phyloP scores from a whole-genome alignment of 345 rosid genomes.

The Ceriops zippeliana region DNA sequence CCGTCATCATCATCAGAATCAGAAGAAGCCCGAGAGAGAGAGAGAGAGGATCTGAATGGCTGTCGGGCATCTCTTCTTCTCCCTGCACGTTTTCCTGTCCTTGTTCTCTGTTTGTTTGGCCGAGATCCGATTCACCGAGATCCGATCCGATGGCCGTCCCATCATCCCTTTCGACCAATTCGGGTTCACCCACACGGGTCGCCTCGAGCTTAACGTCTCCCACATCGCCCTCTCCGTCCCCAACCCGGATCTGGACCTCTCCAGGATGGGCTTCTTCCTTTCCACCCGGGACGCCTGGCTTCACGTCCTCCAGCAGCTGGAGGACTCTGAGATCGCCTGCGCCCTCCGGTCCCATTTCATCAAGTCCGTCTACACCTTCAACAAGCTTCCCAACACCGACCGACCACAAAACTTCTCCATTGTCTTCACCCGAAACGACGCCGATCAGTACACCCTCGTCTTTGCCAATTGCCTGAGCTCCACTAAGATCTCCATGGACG shows the following conservation, averaged over 20 bases:
- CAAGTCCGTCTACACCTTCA: conserved; percentile 61
- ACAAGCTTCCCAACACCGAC: conserved; percentile 36
- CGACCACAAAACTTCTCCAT: conserved; percentile 15
- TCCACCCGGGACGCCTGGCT: conserved; percentile 84
- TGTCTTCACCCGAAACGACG: conserved; percentile 35
- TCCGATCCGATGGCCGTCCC: conserved; percentile 67
- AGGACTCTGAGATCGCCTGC: conserved; percentile 69
- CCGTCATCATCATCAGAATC: too few species aligned
- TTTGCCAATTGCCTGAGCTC: conserved; percentile 80
- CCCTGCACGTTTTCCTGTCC: conserved; percentile 12
- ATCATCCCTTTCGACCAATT: conserved; percentile 81
- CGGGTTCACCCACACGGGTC: conserved; percentile 86
- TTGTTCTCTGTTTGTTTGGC: conserved; percentile 37
- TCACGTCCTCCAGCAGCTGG: conserved; percentile 69
- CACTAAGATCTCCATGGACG: conserved; percentile 68
- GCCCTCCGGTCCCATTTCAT: conserved; percentile 64
- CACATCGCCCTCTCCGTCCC: conserved; percentile 44
- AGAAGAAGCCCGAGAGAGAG: too few species aligned
- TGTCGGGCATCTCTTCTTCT: conserved; percentile 2
- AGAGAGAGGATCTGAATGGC: too few species aligned
- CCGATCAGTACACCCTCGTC: conserved; percentile 75
- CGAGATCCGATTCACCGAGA: conserved; percentile 66
- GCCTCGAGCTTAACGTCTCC: conserved; percentile 68
- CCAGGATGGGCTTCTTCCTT: conserved; percentile 87
- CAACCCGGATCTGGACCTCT: conserved; percentile 59